Base-by-base conservation (phyloP, 2,329 filamentous ascomycete genomes). In the Passalora sequoiae region DNA sequence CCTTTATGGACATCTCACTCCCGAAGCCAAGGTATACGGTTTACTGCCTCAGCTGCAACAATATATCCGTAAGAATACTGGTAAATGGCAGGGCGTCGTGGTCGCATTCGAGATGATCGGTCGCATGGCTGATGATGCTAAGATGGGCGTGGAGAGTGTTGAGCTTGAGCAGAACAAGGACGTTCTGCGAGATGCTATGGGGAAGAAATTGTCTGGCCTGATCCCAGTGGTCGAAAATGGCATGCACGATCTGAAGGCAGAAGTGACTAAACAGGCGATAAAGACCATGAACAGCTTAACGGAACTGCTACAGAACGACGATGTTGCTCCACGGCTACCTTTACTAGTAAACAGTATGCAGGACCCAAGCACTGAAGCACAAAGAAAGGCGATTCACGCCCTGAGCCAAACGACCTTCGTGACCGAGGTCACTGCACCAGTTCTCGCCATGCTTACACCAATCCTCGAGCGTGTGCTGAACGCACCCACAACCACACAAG, bases 321-420 rank as follows among this genome's bases (percentile, higher is more conserved):
- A 98, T 66, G 89, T 98, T 43, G 84, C 85, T 17, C 89, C 91
- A 35, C 81, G 89, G 60, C 89, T 98, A 60, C 89, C 91, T 5
- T 80, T 97, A 3, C 77, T 98, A 37, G 83, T 98, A 67, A 88
- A 94, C 64, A 86, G 88, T 37, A 96, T 98, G 83, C 87, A 96
- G 66, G 83, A 96, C 59, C 92, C 92, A 4, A 95, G 88, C 8
- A 75, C 86, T 10, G 81, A 94, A 66, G 88, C 84, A 20, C 77
- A 94, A 43, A 87, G 95, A 65, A 96, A 96, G 73, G 89, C 92
- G 22, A 97, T 98, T 54, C 92, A 96, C 63, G 92, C 89, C 33
- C 76, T 98, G 33, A 96, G 89, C 3, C 88, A 94, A 71, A 98
- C 92, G 8, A 98, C 92, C n/a, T 98, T 98, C 57, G 92, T 98